Percentiles rank a stretch among this genome's conserved stretches.
These are phyloP conservation scores for Cyclotella baltica DNA, from an alignment of 108 stramenopile species.

Conservation along the genomic window DNA sequence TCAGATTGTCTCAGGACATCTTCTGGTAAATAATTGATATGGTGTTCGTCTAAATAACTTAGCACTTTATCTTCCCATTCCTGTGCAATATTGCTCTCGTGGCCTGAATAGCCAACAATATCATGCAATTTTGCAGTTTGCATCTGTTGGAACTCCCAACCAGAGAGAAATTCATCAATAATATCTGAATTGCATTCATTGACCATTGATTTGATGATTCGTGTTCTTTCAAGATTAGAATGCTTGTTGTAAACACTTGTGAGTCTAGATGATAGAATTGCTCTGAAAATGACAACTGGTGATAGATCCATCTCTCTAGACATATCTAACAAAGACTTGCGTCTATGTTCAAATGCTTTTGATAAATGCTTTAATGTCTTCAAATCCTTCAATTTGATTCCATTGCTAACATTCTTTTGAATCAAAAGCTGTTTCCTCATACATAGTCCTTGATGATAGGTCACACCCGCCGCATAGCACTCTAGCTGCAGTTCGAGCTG, in stretches of 20 bases:
- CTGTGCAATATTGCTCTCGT: neutral
- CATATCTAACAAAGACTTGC: slow-evolving; percentile 26
- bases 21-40: slow-evolving; percentile 33
- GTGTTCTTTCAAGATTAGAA: neutral
- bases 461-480: slow-evolving; percentile 35
- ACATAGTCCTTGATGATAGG: slow-evolving; percentile 31
- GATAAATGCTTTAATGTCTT: slow-evolving; percentile 14
- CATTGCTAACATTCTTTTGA: slow-evolving; percentile 12
- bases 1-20: slow-evolving; percentile 15
- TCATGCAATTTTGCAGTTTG: slow-evolving; percentile 34
- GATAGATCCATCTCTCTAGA: slow-evolving; percentile 36
- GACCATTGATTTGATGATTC: slow-evolving; percentile 37
- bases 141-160: slow-evolving; percentile 33
- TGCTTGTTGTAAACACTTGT: neutral
- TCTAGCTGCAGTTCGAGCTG: slow-evolving; percentile 35
- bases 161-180: slow-evolving; percentile 16
- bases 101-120: slow-evolving; percentile 21
- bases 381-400: slow-evolving; percentile 26
- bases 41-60: slow-evolving; percentile 15
- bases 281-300: slow-evolving; percentile 43
- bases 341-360: slow-evolving; percentile 5
- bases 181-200: slow-evolving; percentile 9
- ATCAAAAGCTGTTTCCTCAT: slow-evolving; percentile 48
- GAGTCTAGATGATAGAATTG: slow-evolving; percentile 32
- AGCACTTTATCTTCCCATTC: slow-evolving; percentile 37